phyloP scores from a whole-genome alignment of 345 rosid genomes.

The Boechera retrofracta region DNA sequence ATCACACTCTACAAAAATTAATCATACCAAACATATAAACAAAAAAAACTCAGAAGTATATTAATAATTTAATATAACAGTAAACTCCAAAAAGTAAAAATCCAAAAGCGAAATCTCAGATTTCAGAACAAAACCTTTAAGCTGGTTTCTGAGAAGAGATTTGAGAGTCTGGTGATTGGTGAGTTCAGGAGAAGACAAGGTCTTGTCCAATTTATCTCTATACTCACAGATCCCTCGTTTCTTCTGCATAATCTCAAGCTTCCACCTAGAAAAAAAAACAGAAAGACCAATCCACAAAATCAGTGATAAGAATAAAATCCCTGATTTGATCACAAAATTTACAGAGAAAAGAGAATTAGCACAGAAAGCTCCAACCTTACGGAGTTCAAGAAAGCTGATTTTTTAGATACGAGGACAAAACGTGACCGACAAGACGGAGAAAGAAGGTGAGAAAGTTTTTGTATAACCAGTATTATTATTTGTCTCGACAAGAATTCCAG shows the following conservation, averaged over 20 bases:
- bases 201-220: constrained; percentile 75
- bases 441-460: constrained; percentile 37
- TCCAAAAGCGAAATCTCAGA: neutral
- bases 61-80: neutral
- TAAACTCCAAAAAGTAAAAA: neutral
- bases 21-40: constrained; percentile 24
- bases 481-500: neutral
- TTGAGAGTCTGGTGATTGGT: constrained; percentile 57
- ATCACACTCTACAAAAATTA: constrained; percentile 52
- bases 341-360: constrained; percentile 15
- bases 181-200: constrained; percentile 77
- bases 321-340: constrained; percentile 19
- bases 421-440: constrained; percentile 50
- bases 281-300: neutral
- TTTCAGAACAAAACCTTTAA: constrained; percentile 54
- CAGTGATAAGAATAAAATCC: neutral
- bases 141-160: constrained; percentile 65
- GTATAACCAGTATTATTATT: neutral
- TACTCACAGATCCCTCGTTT: constrained; percentile 61
- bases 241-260: constrained; percentile 56
- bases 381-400: constrained; percentile 1
- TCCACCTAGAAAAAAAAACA: neutral
- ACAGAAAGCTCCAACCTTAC: neutral
- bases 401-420: constrained; percentile 27
- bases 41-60: neutral